A percentile compares a stretch with the other conserved stretches of the same genome.
Conservation (phyloP, 2,329 filamentous ascomycete genomes). For the Davidsoniella neocaledoniae region DNA sequence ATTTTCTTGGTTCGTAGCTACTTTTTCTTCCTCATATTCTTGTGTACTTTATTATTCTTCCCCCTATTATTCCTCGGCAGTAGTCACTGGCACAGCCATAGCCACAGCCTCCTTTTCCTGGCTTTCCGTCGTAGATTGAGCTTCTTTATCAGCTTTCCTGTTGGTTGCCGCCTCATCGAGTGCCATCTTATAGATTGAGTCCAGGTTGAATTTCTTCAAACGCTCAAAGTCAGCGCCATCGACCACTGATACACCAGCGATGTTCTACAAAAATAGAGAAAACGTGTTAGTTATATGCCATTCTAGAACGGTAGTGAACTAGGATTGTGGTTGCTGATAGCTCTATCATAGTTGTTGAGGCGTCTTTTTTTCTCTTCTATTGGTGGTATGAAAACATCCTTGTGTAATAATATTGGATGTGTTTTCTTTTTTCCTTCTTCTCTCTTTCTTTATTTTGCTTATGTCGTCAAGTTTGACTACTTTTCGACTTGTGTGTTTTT, state of each 20-base stretch:
- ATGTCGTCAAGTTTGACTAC: too few species aligned
- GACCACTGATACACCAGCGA: slow-evolving; percentile 67
- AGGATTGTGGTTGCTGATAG: too few species aligned
- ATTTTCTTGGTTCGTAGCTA: too few species aligned
- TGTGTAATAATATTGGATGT: too few species aligned
- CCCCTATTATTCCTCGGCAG: background rate
- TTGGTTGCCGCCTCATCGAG: slow-evolving; percentile 3
- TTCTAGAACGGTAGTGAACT: background rate
- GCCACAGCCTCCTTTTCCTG: background rate
- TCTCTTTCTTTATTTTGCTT: too few species aligned
- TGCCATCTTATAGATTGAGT: slow-evolving; percentile 44
- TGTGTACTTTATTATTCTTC: background rate
- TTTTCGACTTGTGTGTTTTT: too few species aligned
- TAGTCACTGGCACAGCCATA: background rate
- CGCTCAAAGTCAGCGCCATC: slow-evolving; percentile 50
- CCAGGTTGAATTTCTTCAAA: slow-evolving; percentile 62
- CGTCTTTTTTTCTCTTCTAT: too few species aligned
- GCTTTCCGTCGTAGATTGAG: background rate
- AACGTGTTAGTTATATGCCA: background rate
- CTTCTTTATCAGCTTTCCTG: background rate
- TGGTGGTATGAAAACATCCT: too few species aligned
- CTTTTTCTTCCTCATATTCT: background rate
- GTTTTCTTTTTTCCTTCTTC: too few species aligned
- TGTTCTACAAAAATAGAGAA: slow-evolving; percentile 31
- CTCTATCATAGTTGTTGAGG: too few species aligned